Conservation (phyloP, 2,329 filamentous ascomycete species). For the Aspergillus sp. region DNA sequence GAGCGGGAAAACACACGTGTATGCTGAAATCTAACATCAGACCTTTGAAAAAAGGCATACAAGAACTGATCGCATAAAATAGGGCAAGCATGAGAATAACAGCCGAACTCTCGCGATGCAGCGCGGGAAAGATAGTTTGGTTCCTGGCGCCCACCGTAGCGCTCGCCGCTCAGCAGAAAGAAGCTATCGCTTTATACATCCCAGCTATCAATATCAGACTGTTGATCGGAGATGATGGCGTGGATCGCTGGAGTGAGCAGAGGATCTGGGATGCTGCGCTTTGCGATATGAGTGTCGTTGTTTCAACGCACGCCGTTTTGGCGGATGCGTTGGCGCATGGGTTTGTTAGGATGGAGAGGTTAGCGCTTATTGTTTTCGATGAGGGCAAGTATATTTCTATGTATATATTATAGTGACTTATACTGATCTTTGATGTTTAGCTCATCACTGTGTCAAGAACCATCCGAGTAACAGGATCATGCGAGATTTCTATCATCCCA, state of each 20-base stretch:
- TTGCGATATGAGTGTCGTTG: constrained; percentile 59
- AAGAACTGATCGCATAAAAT: not conserved
- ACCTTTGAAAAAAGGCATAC: not conserved
- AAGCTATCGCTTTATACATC: constrained; percentile 55
- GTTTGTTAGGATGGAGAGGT: constrained; percentile 58
- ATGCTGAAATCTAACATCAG: constrained; percentile 13
- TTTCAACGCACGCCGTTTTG: constrained; percentile 71
- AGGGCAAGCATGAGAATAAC: constrained; percentile 64
- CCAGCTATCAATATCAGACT: constrained; percentile 52
- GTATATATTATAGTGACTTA: not conserved
- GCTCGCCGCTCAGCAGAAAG: constrained; percentile 60
- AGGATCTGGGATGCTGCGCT: constrained; percentile 62
- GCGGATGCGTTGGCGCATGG: constrained; percentile 67
- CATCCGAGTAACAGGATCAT: constrained; percentile 66
- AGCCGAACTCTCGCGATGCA: constrained; percentile 53
- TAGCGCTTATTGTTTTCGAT: constrained; percentile 72
- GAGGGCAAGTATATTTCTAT: constrained; percentile 54
- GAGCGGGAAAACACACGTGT: constrained; percentile 73
- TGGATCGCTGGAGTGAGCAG: constrained; percentile 66
- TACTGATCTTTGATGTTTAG: constrained; percentile 30
- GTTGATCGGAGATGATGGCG: constrained; percentile 60
- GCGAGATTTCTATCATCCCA: constrained; percentile 59
- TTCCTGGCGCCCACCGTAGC: constrained; percentile 65
- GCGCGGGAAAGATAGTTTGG: constrained; percentile 58
- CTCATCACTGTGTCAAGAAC: constrained; percentile 64